phyloP scores from a whole-genome alignment of 2,329 filamentous ascomycete species.

The Beauveria sp. region DNA sequence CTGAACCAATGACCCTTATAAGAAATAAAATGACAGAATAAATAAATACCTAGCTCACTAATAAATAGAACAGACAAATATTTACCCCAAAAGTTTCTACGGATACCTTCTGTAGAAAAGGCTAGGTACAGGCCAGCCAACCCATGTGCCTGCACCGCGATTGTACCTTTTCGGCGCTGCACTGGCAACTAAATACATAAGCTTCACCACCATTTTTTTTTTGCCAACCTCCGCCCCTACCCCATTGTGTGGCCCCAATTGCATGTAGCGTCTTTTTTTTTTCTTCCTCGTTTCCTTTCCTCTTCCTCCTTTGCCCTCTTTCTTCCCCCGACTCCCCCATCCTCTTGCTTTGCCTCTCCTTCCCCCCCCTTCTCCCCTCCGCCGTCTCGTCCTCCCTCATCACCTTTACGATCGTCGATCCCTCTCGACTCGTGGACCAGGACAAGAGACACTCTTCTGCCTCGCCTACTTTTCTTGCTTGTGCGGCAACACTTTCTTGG shows the following conservation, averaged over 20 bases:
- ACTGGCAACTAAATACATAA: too few relatives aligned
- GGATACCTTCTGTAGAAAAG: too few relatives aligned
- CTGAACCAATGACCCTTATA: too few relatives aligned
- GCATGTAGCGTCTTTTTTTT: slow-evolving; percentile 8
- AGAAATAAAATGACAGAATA: too few relatives aligned
- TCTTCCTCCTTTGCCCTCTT: neutral
- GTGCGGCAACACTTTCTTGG: neutral
- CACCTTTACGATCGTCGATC: neutral
- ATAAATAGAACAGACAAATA: too few relatives aligned
- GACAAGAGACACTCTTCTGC: neutral
- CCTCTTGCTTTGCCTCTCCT: neutral
- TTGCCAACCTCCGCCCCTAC: slow-evolving; percentile 5
- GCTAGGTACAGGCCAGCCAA: neutral
- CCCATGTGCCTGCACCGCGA: too few relatives aligned
- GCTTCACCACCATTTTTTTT: neutral
- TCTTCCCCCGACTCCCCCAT: neutral
- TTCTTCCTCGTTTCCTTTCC: neutral
- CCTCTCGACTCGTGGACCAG: neutral
- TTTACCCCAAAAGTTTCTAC: too few relatives aligned
- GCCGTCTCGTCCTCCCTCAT: neutral
- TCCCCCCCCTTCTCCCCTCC: neutral
- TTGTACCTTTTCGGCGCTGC: too few relatives aligned
- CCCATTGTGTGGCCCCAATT: slow-evolving; percentile 1
- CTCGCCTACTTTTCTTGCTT: slow-evolving; percentile 1
- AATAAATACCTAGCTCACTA: too few relatives aligned